A percentile compares a stretch with the other conserved stretches of the same genome.
Evolutionary conservation across 345 rosid species (phyloP).

Genomic region (Microcos paniculata): DNA sequence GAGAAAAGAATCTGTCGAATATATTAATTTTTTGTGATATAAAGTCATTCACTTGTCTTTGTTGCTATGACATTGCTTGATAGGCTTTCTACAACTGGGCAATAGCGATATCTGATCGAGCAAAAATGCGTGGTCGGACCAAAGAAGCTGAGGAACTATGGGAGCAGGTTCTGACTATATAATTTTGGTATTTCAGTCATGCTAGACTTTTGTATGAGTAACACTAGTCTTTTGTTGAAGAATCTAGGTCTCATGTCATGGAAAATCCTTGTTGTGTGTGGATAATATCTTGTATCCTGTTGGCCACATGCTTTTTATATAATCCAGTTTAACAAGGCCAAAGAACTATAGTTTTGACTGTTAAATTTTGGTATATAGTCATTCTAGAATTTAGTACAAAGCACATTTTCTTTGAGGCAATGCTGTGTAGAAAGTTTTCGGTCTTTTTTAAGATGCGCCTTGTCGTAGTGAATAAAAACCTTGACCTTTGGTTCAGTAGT

Average conservation of each 20-base stretch:
- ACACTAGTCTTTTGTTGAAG: not conserved
- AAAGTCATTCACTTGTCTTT: not conserved
- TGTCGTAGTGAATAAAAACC: not conserved
- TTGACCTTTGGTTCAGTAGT: not conserved
- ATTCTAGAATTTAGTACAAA: not conserved
- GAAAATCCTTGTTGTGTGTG: not conserved
- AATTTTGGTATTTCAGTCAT: slow-evolving; percentile 4
- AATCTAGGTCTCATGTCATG: not conserved
- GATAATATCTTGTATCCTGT: not conserved
- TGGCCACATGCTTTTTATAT: not conserved
- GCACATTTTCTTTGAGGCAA: not conserved
- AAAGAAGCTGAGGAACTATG: slow-evolving; percentile 99
- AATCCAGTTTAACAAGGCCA: slow-evolving; percentile 42
- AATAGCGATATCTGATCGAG: slow-evolving; percentile 98
- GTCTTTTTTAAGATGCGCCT: not conserved
- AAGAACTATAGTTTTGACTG: slow-evolving; percentile 65
- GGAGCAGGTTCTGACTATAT: slow-evolving; percentile 63
- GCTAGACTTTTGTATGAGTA: not conserved
- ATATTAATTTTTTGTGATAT: not conserved
- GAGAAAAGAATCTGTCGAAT: not conserved
- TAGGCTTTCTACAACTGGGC: slow-evolving; percentile 99
- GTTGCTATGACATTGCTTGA: slow-evolving; percentile 25
- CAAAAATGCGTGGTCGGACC: slow-evolving; percentile 99
- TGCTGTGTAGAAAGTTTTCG: slow-evolving; percentile 1
- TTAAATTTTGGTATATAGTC: slow-evolving; percentile 3